phyloP scores from a whole-genome alignment of 2,329 filamentous ascomycete genomes.

The Furcasterigmium sp. region DNA sequence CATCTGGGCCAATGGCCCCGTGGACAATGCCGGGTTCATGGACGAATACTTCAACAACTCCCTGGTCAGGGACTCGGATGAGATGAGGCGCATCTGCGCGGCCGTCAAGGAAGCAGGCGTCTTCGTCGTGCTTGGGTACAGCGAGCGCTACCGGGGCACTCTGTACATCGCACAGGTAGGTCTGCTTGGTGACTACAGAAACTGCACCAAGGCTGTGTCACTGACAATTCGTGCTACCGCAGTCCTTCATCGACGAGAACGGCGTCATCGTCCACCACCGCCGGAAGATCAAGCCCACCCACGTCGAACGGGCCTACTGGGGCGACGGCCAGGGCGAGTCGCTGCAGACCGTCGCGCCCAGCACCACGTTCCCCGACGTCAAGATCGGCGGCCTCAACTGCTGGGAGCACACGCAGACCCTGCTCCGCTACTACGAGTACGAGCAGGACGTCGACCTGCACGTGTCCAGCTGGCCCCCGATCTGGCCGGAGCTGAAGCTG shows the following conservation, averaged over 20 bases:
- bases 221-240: too few relatives aligned
- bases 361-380: slow-evolving; percentile 41
- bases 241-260: slow-evolving; percentile 45
- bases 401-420: slow-evolving; percentile 40
- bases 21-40: slow-evolving; percentile 29
- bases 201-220: too few relatives aligned
- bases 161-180: slow-evolving; percentile 39
- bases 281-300: slow-evolving; percentile 46
- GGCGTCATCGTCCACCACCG: slow-evolving; percentile 39
- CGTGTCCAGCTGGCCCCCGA: slow-evolving; percentile 22
- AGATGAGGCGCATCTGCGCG: slow-evolving; percentile 36
- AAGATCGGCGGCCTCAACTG: slow-evolving; percentile 50
- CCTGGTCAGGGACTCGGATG: slow-evolving; percentile 27
- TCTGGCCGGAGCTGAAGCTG: slow-evolving; percentile 26
- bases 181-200: too few relatives aligned
- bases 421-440: slow-evolving; percentile 17
- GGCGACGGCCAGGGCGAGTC: slow-evolving; percentile 53
- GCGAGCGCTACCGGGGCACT: slow-evolving; percentile 37
- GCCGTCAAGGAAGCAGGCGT: slow-evolving; percentile 41
- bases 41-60: slow-evolving; percentile 41
- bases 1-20: slow-evolving; percentile 19
- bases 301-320: slow-evolving; percentile 42
- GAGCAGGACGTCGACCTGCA: slow-evolving; percentile 22
- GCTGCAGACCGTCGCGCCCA: slow-evolving; percentile 45
- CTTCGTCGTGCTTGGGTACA: slow-evolving; percentile 40